Evolutionary conservation across 2,329 filamentous ascomycete genomes (phyloP), one percentile per base, ranked within the genome.

Genomic region (Apiospora pterosperma): DNA sequence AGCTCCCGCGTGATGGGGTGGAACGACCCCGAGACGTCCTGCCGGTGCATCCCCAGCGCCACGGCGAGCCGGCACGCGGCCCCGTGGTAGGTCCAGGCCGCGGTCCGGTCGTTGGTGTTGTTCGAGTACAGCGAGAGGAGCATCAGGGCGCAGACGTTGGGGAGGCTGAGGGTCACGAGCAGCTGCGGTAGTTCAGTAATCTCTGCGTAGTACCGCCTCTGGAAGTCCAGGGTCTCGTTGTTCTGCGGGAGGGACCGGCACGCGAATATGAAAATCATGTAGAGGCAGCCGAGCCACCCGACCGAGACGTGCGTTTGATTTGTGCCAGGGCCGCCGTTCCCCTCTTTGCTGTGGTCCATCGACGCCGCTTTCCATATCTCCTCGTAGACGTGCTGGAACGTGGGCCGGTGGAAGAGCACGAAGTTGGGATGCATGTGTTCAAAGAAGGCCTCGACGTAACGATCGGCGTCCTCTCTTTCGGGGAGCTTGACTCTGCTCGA

Each of bases 41-140:
- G 78, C 36, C 78, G 75, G 66, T 81, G 79, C 76, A 81, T 78
- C 4, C 79, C 79, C 62, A 81, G 73, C 16, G 77, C 78, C 63
- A 80, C 78, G 3, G 79, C 77, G 74, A 81, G 77, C 16, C 78
- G 75, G 14, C 77, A 78, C 10, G 76, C 79, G 38, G 76, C 75
- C 3, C 79, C 79, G 11, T 80, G 74, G 3, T 80, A 71, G 61
- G 78, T 73, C 74, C 77, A 81, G 1, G 77, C 75, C 61, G 74
- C 77, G 38, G 77, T 81, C 34, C 78, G 73, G 64, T 81, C 78
- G 14, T 79, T 79, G 31, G 75, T 74, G 39, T 76, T 78, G 63
- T 81, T 76, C 64, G 79, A 75, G 65, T 81, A 77, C 14, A 80
- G 62, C 25, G 78, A 77, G 12, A 80, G 73, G 5, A 81, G 72